These are phyloP conservation scores for Fomitopsis pulvina DNA, from an alignment of 768 basidiomycete genomes.

Conservation along the genomic window DNA sequence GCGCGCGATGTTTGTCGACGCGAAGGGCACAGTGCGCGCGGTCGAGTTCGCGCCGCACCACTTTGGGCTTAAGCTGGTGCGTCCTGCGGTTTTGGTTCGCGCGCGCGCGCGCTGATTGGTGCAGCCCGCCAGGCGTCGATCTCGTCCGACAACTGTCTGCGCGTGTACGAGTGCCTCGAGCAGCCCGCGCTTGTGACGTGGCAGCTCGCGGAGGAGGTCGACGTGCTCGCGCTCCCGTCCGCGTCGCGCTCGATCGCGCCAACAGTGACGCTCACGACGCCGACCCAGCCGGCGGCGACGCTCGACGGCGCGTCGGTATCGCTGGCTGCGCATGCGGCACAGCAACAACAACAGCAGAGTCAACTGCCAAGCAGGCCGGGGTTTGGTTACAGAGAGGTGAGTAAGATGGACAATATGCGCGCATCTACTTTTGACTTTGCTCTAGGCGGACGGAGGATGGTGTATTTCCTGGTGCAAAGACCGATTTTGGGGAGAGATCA, in stretches of 20 bases:
- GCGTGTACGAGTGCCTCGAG: slow-evolving; percentile 88
- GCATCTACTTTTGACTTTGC: background rate
- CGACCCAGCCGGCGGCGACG: slow-evolving; percentile 51
- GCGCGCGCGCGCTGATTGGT: background rate
- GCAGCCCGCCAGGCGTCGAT: slow-evolving; percentile 64
- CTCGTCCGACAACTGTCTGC: slow-evolving; percentile 78
- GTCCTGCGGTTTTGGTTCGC: slow-evolving; percentile 18
- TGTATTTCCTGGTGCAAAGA: slow-evolving; percentile 95
- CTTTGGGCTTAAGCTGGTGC: slow-evolving; percentile 83
- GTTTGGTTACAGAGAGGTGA: slow-evolving; percentile 52
- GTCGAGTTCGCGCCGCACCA: slow-evolving; percentile 86
- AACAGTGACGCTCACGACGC: slow-evolving; percentile 60
- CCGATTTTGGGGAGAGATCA: slow-evolving; percentile 87
- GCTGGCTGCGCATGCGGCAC: slow-evolving; percentile 58
- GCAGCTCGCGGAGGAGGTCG: slow-evolving; percentile 73
- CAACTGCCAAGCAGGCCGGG: slow-evolving; percentile 31
- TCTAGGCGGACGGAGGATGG: slow-evolving; percentile 80
- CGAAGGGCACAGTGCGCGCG: slow-evolving; percentile 77
- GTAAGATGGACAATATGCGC: background rate
- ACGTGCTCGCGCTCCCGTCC: slow-evolving; percentile 51
- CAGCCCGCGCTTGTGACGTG: slow-evolving; percentile 65
- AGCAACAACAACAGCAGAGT: slow-evolving; percentile 36
- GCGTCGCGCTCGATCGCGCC: slow-evolving; percentile 37
- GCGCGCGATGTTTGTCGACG: slow-evolving; percentile 70
- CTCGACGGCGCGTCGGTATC: slow-evolving; percentile 48